These are phyloP conservation scores for Vigna radiata DNA, from an alignment of 306 rosid genomes.

Conservation along the genomic window DNA sequence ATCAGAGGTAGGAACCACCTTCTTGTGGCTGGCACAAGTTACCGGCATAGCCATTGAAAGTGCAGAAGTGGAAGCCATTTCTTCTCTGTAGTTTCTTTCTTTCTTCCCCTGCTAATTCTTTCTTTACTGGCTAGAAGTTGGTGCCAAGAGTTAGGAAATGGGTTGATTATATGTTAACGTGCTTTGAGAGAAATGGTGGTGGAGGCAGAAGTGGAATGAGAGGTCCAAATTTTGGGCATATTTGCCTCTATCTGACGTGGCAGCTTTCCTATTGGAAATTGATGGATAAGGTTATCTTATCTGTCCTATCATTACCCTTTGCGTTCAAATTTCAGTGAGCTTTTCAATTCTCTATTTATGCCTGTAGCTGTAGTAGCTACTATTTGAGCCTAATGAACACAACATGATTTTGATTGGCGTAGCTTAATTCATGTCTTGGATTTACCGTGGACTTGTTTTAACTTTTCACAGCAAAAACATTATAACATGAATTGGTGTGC, in stretches of 20 bases:
- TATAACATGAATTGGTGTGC: too few relatives aligned
- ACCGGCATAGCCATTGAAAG: constrained; percentile 80
- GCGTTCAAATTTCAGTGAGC: constrained; percentile 3
- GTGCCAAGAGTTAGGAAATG: constrained; percentile 8
- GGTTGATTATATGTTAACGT: constrained; percentile 22
- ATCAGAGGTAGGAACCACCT: constrained; percentile 53
- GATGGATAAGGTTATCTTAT: constrained; percentile 79
- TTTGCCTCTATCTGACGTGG: constrained; percentile 75
- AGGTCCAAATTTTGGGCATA: constrained; percentile 60
- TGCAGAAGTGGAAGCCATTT: constrained; percentile 82
- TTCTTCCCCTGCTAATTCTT: constrained; percentile 4
- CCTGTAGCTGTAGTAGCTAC: neutral
- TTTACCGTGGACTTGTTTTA: neutral
- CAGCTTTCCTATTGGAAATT: constrained; percentile 50
- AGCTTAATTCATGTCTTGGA: neutral
- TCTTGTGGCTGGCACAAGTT: constrained; percentile 58
- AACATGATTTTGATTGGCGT: neutral
- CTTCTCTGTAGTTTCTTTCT: constrained; percentile 7
- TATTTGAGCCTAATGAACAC: neutral
- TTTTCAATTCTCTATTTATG: neutral
- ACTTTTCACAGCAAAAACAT: too few relatives aligned
- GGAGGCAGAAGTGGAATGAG: constrained; percentile 45
- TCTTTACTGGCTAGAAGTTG: constrained; percentile 22
- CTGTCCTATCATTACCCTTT: constrained; percentile 50
- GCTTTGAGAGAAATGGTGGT: constrained; percentile 46